A percentile compares a stretch with the other conserved stretches of the same genome.
phyloP scores from a whole-genome alignment of 768 basidiomycete genomes.

The Hemileccinum impolitum region DNA sequence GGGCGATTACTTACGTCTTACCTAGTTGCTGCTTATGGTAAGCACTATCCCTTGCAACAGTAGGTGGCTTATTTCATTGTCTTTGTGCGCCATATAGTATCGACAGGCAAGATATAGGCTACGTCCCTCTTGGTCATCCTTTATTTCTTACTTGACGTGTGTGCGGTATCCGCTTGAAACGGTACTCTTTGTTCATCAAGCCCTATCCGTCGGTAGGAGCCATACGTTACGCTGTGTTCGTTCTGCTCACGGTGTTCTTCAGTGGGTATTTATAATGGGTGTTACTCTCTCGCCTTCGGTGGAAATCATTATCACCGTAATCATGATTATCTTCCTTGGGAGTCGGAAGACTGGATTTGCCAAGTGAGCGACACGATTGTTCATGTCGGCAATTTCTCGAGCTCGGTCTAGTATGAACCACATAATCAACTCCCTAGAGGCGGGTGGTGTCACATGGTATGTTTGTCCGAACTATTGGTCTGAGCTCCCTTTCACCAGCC shows the following conservation, averaged over 20 bases:
- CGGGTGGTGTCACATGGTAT: conserved; percentile 46
- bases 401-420: conserved; percentile 39
- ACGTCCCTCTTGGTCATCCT: rapidly evolving
- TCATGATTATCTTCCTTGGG: conserved; percentile 32
- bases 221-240: background rate
- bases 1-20: conserved; percentile 3
- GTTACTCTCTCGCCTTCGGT: conserved; percentile 34
- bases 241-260: background rate
- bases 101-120: conserved; percentile 32
- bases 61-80: background rate
- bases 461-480: background rate
- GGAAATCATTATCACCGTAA: conserved; percentile 30
- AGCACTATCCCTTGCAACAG: background rate
- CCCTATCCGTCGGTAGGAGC: conserved; percentile 28
- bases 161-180: conserved; percentile 26
- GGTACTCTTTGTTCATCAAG: conserved; percentile 28
- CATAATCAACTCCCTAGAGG: conserved; percentile 49
- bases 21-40: conserved; percentile 31
- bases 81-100: conserved; percentile 21
- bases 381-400: background rate
- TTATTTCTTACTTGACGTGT: background rate
- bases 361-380: conserved; percentile 9
- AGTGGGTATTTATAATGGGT: conserved; percentile 32
- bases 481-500: conserved; percentile 12
- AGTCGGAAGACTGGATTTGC: conserved; percentile 31